These are phyloP conservation scores for Bertia moriformis DNA, from an alignment of 2,329 filamentous ascomycete species.

Conservation along the genomic window DNA sequence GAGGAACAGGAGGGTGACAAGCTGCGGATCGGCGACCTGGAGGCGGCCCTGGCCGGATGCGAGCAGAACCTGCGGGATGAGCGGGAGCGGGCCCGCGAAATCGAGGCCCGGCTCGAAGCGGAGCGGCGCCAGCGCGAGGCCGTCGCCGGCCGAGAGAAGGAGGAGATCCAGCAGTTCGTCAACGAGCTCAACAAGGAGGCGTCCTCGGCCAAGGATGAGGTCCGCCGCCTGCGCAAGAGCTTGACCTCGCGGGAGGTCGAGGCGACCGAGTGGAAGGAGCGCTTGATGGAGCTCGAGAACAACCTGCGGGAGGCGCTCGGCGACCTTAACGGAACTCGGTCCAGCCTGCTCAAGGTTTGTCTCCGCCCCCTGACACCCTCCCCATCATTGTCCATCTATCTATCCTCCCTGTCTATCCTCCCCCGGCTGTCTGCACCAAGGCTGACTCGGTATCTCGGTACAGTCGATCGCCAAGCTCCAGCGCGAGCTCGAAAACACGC, in stretches of 20 bases:
- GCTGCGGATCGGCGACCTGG: slow-evolving; percentile 89
- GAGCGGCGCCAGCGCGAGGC: slow-evolving; percentile 79
- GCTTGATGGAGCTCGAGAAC: slow-evolving; percentile 76
- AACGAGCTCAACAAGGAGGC: slow-evolving; percentile 83
- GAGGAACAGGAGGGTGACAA: slow-evolving; percentile 97
- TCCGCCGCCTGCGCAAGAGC: slow-evolving; percentile 66
- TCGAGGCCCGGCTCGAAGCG: slow-evolving; percentile 60
- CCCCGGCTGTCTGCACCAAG: too few relatives aligned
- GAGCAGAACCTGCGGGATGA: slow-evolving; percentile 73
- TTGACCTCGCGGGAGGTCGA: slow-evolving; percentile 76
- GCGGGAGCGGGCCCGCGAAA: slow-evolving; percentile 58
- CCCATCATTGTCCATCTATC: slow-evolving; percentile 76
- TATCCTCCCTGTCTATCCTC: slow-evolving; percentile 12
- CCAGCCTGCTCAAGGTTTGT: slow-evolving; percentile 65
- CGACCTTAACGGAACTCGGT: slow-evolving; percentile 72
- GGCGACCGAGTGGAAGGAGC: slow-evolving; percentile 79
- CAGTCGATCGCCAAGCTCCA: slow-evolving; percentile 77
- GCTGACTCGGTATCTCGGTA: too few relatives aligned
- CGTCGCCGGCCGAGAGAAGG: slow-evolving; percentile 76
- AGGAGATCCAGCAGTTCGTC: slow-evolving; percentile 84
- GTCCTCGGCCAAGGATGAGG: slow-evolving; percentile 71
- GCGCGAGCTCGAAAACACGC: slow-evolving; percentile 70
- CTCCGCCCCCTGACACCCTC: not conserved
- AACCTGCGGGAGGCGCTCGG: slow-evolving; percentile 76
- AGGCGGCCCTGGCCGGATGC: slow-evolving; percentile 66